phyloP scores from a whole-genome alignment of 2,329 filamentous ascomycete species.

The Fusarium sp. region DNA sequence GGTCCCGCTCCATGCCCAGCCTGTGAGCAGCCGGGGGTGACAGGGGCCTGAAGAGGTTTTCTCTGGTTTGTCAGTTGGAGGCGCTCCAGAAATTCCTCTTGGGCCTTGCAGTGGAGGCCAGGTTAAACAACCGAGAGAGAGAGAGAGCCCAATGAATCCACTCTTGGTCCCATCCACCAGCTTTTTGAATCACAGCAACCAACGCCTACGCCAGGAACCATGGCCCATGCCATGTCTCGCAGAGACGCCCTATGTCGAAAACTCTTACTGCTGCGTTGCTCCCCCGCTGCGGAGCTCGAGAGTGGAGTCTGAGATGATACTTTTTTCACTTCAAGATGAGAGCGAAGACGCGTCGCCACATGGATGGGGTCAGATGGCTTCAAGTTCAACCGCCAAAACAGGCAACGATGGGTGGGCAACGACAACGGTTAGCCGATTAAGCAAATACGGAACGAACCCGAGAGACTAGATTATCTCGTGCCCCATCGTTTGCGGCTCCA shows the following conservation, averaged over 20 bases:
- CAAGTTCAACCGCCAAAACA: constrained; percentile 6
- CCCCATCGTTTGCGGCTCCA: constrained; percentile 15
- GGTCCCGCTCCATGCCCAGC: constrained; percentile 20
- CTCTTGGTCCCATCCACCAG: neutral
- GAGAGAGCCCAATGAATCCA: neutral
- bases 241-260: neutral
- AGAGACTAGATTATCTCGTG: neutral
- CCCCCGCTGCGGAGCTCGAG: neutral
- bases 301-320: neutral
- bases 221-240: neutral
- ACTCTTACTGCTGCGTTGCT: neutral
- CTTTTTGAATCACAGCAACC: neutral
- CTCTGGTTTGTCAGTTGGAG: neutral
- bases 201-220: neutral
- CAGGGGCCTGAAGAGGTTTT: constrained; percentile 18
- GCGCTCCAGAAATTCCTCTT: constrained; percentile 5
- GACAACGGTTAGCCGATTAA: neutral
- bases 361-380: constrained; percentile 12
- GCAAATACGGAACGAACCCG: constrained; percentile 2
- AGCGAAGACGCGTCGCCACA: neutral
- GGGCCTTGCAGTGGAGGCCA: neutral
- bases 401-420: neutral
- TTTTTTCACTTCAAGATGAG: neutral
- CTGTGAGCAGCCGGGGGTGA: constrained; percentile 27
- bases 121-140: neutral